Percentiles rank a stretch among this genome's conserved stretches.
phyloP scores from a whole-genome alignment of 495 filamentous ascomycete genomes.

The Thozetella sp. region DNA sequence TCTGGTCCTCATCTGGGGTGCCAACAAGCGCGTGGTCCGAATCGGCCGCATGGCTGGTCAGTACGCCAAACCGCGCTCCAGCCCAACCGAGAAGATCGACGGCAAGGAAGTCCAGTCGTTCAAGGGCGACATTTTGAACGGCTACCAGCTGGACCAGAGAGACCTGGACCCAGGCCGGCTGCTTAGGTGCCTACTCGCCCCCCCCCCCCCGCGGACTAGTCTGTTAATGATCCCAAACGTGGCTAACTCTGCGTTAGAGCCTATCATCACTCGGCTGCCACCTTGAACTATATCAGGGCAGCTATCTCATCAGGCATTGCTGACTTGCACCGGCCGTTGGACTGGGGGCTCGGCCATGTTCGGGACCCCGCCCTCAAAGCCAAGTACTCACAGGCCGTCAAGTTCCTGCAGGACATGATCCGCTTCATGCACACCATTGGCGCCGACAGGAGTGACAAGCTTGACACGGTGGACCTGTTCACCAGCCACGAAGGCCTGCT shows the following conservation, averaged over 20 bases:
- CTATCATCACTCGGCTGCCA: slow-evolving; percentile 94
- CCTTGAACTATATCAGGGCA: slow-evolving; percentile 87
- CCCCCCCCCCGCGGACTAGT: not conserved
- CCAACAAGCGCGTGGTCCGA: slow-evolving; percentile 89
- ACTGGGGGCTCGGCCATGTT: slow-evolving; percentile 96
- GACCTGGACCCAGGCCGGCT: slow-evolving; percentile 80
- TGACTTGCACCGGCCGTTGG: slow-evolving; percentile 88
- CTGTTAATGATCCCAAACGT: not conserved
- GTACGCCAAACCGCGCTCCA: slow-evolving; percentile 93
- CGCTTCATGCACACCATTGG: slow-evolving; percentile 96
- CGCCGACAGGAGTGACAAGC: slow-evolving; percentile 79
- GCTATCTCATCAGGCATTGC: slow-evolving; percentile 86
- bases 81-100: slow-evolving; percentile 79
- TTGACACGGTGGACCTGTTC: slow-evolving; percentile 93
- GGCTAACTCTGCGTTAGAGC: slow-evolving; percentile 52
- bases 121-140: slow-evolving; percentile 94
- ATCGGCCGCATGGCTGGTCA: slow-evolving; percentile 97
- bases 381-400: slow-evolving; percentile 82
- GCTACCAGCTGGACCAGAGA: slow-evolving; percentile 71
- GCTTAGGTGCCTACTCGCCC: slow-evolving; percentile 53
- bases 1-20: slow-evolving; percentile 85
- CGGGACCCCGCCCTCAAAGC: slow-evolving; percentile 77
- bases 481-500: slow-evolving; percentile 95
- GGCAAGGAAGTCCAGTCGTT: slow-evolving; percentile 86
- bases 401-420: slow-evolving; percentile 84